Evolutionary conservation across 805 yeast genomes (phyloP).

Genomic region (Yamadazyma akitaensis): DNA sequence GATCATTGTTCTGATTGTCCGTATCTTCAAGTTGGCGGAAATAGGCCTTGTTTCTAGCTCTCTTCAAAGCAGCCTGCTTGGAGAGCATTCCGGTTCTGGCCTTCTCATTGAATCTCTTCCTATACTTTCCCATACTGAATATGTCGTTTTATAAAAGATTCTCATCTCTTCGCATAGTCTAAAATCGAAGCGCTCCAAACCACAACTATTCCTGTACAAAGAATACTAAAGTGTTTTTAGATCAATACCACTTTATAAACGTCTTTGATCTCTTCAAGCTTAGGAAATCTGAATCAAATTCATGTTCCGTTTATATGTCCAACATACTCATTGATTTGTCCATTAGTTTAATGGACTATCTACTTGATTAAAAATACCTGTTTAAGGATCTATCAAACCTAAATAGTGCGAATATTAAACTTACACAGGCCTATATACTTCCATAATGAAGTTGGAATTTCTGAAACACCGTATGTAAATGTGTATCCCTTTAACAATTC

Average conservation of each 20-base stretch:
- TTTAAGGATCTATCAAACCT: not conserved
- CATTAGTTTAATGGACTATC: no score
- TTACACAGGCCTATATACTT: not conserved
- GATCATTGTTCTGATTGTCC: conserved; percentile 13
- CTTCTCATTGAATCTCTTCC: conserved; percentile 78
- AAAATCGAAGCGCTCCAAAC: not conserved
- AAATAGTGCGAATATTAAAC: not conserved
- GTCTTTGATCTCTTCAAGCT: no score
- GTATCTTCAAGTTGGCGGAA: conserved; percentile 36
- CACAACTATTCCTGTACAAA: not conserved
- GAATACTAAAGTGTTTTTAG: not conserved
- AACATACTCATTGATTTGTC: no score
- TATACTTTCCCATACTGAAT: conserved; percentile 71
- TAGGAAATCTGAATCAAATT: no score
- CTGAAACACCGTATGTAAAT: conserved; percentile 23
- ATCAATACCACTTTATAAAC: no score
- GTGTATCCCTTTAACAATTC: not conserved
- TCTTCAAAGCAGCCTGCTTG: conserved; percentile 66
- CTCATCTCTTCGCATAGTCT: not conserved
- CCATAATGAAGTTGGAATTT: conserved; percentile 14
- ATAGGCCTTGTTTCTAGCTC: conserved; percentile 69
- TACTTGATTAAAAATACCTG: not conserved
- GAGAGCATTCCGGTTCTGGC: conserved; percentile 84
- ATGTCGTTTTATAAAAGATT: not conserved
- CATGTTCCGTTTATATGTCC: no score